Evolutionary conservation across 441 rosid genomes (phyloP).

Genomic region (Corymbia calophylla): DNA sequence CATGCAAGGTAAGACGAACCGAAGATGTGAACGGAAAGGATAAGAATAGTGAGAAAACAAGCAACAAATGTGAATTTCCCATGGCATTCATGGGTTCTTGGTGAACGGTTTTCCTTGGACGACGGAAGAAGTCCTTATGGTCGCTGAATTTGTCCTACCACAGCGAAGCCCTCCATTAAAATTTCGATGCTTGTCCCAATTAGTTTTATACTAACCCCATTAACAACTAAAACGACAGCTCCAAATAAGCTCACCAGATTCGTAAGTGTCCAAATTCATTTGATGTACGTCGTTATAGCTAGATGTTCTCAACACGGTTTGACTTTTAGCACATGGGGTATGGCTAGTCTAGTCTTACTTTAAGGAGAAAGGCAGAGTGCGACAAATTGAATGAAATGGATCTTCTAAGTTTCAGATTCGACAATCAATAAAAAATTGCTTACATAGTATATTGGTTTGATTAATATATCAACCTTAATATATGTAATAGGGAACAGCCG

Average conservation of each 20-base stretch:
- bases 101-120: neutral
- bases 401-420: neutral
- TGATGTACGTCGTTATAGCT: neutral
- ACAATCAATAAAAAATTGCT: neutral
- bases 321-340: neutral
- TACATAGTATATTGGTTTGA: neutral
- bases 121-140: neutral
- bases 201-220: neutral
- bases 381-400: neutral
- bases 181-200: neutral
- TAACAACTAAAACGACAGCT: too few relatives aligned
- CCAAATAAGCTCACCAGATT: neutral
- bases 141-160: neutral
- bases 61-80: neutral
- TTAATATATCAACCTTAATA: neutral
- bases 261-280: neutral
- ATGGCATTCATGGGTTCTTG: neutral
- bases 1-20: neutral
- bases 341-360: neutral
- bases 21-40: neutral
- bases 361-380: neutral
- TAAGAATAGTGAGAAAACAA: neutral
- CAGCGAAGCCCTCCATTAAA: neutral
- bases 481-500: neutral
- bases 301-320: neutral